Conservation (phyloP, 2,329 filamentous ascomycete species). For the Alternaria triticimaculans region DNA sequence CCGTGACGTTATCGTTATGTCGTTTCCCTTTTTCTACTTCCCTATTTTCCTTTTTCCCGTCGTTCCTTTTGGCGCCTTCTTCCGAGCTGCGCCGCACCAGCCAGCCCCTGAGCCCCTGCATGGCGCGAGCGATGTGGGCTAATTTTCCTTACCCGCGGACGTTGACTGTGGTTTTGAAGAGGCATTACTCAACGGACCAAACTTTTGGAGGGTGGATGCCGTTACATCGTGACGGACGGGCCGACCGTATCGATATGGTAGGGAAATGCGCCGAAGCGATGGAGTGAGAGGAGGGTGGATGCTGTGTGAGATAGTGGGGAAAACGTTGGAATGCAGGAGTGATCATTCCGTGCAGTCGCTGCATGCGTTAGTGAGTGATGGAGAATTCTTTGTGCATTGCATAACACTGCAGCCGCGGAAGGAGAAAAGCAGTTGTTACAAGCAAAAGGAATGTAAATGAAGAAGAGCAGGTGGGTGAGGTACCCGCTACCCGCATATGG, state of each 20-base stretch:
- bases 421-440: neutral
- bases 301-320: neutral
- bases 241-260: neutral
- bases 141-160: neutral
- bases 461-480: neutral
- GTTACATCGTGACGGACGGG: neutral
- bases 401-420: neutral
- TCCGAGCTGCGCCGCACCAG: neutral
- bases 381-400: neutral
- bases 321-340: neutral
- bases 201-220: neutral
- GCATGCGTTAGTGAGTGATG: neutral
- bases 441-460: neutral
- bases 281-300: neutral
- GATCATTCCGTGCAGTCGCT: neutral
- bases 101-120: slow-evolving; percentile 1
- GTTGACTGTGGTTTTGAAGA: neutral
- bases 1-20: neutral
- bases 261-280: neutral
- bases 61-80: neutral
- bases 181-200: neutral
- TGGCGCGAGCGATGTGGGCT: neutral
- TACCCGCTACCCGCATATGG: neutral
- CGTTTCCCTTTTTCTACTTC: neutral
- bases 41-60: neutral